Conservation (phyloP, 352 stramenopile genomes). For the Nothophytophthora sp. region DNA sequence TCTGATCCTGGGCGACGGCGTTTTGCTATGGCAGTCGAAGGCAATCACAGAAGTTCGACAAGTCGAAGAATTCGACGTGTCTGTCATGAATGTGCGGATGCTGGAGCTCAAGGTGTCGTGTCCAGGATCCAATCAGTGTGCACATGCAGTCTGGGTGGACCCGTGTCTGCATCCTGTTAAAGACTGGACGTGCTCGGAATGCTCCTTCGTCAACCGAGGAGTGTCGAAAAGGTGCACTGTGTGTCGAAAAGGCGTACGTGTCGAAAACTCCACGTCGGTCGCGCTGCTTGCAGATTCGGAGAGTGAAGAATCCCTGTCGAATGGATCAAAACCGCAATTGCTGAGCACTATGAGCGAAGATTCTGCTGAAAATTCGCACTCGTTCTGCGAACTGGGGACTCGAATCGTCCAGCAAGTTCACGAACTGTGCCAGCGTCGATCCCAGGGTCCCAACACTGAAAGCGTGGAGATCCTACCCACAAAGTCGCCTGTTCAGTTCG, state of each 20-base stretch:
- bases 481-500: constrained; percentile 44
- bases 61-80: constrained; percentile 60
- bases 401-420: constrained; percentile 33
- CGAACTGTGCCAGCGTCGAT: constrained; percentile 27
- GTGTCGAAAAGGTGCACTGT: constrained; percentile 43
- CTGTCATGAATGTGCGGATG: constrained; percentile 64
- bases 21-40: constrained; percentile 79
- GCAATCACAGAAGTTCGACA: constrained; percentile 35
- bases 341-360: background rate
- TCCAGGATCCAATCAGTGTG: constrained; percentile 74
- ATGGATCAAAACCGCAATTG: background rate
- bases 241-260: constrained; percentile 38
- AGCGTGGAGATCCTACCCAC: background rate
- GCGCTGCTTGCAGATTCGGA: background rate
- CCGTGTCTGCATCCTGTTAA: constrained; percentile 64
- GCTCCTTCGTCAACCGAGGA: constrained; percentile 75
- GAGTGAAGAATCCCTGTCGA: background rate
- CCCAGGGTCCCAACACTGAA: constrained; percentile 5
- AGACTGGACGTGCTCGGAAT: constrained; percentile 73
- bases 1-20: constrained; percentile 71
- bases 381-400: constrained; percentile 18
- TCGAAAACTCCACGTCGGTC: constrained; percentile 8
- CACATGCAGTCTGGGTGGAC: constrained; percentile 82
- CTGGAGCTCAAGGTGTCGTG: constrained; percentile 74
- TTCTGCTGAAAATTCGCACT: constrained; percentile 1